phyloP scores from a whole-genome alignment of 352 stramenopile genomes.

The Globisporangium perplexum region DNA sequence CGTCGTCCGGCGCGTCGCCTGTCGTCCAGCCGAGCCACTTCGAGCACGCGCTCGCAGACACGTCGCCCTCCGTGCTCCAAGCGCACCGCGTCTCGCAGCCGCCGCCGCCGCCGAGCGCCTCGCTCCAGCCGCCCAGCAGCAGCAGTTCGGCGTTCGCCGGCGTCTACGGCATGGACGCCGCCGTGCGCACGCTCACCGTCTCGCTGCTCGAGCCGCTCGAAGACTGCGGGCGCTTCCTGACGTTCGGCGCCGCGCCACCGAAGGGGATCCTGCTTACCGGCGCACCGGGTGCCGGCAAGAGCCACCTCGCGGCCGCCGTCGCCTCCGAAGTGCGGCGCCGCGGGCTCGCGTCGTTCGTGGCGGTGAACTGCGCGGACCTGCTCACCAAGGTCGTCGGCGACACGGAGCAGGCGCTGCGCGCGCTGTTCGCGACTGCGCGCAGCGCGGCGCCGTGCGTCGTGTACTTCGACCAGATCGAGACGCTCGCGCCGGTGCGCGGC shows the following conservation, averaged over 20 bases:
- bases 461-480: slow-evolving; percentile 92
- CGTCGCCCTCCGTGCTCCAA: slow-evolving; percentile 94
- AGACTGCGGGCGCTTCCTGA: slow-evolving; percentile 93
- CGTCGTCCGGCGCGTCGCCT: background rate
- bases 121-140: slow-evolving; percentile 12
- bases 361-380: slow-evolving; percentile 85
- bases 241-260: slow-evolving; percentile 95
- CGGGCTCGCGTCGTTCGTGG: slow-evolving; percentile 78
- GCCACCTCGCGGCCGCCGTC: slow-evolving; percentile 83
- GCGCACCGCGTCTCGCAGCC: slow-evolving; percentile 91
- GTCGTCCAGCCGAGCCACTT: slow-evolving; percentile 37
- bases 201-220: slow-evolving; percentile 97
- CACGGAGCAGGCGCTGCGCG: slow-evolving; percentile 83
- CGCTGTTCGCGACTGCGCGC: slow-evolving; percentile 83
- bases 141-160: slow-evolving; percentile 44
- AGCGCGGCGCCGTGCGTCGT: slow-evolving; percentile 70
- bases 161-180: slow-evolving; percentile 96
- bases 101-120: slow-evolving; percentile 23
- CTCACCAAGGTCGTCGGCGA: slow-evolving; percentile 89
- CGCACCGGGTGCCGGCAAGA: slow-evolving; percentile 98
- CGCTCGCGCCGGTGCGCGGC: slow-evolving; percentile 76
- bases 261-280: slow-evolving; percentile 98
- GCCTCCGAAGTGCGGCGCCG: slow-evolving; percentile 50
- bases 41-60: slow-evolving; percentile 86
- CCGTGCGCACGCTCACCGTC: slow-evolving; percentile 93